Base-by-base conservation (phyloP, 768 basidiomycete genomes). In the Holtermanniella nyarrowii region DNA sequence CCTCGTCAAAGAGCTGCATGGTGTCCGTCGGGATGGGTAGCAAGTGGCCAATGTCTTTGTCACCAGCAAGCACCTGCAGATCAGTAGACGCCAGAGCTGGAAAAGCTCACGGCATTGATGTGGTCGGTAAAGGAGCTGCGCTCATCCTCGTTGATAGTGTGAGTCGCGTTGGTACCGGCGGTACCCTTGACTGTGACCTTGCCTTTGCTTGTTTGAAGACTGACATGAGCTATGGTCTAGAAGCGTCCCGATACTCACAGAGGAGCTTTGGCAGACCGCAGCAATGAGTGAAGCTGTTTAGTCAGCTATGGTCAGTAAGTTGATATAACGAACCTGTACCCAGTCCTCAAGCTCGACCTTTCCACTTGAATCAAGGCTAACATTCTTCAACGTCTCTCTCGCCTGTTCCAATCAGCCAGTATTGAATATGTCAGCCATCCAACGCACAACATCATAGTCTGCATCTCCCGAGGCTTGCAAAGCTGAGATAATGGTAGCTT, bases 1-100 rank as follows among this genome's bases (percentile, higher is more conserved):
- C 86, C 72, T 97, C 95, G 67, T 97, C 95, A 65, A 97, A 97
- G 57, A 99, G 78, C 61, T 99, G 95, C 91, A 97, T 95, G 18
- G 90, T 96, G 50, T 88, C 79, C 5, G 89, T 91, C 0, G 90
- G 91, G 56, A 97, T 93, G 4, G 91, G 93, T 58, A 88, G 79
- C 41, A 89, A 80, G 53, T 76, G 73, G 18, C 81, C 82, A 49
- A 97, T 77, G 69, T 95, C 95, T 26, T 81, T 68, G 68, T 97
- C 95, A 53, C 86, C 86, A 62, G 86, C 87, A 54, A 99, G 80
- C 25, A 96, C 83, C 91, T 96, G 59, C 42, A n/a, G n/a, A n/a
- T n/a, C n/a, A n/a, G n/a, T n/a, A n/a, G n/a, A n/a, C n/a, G n/a
- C n/a, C n/a, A n/a, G 16, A 25, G n/a, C 18, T 26, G 0, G 50